Evolutionary conservation across 371 early-diverging fungal genomes (phyloP).

Genomic region (Apophysomyces variabilis): DNA sequence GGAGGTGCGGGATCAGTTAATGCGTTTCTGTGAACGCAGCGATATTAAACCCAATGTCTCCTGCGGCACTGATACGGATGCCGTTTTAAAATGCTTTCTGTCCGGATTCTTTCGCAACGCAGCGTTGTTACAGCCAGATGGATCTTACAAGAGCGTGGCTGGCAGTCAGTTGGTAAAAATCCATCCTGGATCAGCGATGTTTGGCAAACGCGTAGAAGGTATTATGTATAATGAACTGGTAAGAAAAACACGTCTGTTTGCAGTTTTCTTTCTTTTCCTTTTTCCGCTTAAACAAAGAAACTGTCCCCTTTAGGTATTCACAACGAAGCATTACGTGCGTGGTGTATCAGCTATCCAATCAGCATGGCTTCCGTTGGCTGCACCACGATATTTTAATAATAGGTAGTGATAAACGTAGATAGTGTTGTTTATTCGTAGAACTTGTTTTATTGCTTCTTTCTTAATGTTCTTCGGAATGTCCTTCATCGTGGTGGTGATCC

Average conservation of each 20-base stretch:
- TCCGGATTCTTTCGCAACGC: slow-evolving; percentile 92
- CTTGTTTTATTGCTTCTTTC: slow-evolving; percentile 17
- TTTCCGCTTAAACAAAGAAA: not conserved
- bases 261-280: not conserved
- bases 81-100: slow-evolving; percentile 82
- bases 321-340: slow-evolving; percentile 87
- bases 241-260: slow-evolving; percentile 13
- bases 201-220: slow-evolving; percentile 75
- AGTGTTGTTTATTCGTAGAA: not conserved
- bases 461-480: slow-evolving; percentile 55
- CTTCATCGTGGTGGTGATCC: slow-evolving; percentile 64
- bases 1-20: slow-evolving; percentile 88
- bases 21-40: slow-evolving; percentile 71
- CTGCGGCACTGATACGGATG: slow-evolving; percentile 75
- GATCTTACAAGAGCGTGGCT: slow-evolving; percentile 81
- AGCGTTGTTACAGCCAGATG: slow-evolving; percentile 88
- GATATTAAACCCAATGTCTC: slow-evolving; percentile 66
- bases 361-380: slow-evolving; percentile 82
- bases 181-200: slow-evolving; percentile 89
- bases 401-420: slow-evolving; percentile 8
- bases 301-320: slow-evolving; percentile 64
- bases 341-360: slow-evolving; percentile 84
- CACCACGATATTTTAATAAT: slow-evolving; percentile 79
- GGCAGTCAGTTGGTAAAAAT: slow-evolving; percentile 78
- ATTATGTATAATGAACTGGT: slow-evolving; percentile 94